These are phyloP conservation scores for Blastobotrys malaysiensis DNA, from an alignment of 1,139 yeast genomes.

Conservation along the genomic window DNA sequence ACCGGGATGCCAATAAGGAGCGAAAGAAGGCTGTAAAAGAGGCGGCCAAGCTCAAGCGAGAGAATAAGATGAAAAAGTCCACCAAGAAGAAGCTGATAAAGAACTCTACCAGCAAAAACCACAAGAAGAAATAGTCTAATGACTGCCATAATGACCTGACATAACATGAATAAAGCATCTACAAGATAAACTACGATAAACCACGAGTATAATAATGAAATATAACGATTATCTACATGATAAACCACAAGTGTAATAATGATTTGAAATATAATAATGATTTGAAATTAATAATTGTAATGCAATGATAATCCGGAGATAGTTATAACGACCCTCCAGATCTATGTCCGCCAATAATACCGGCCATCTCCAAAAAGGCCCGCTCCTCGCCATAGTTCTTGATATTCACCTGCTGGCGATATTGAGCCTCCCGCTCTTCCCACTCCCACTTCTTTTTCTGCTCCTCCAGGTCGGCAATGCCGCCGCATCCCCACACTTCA, in stretches of 20 bases:
- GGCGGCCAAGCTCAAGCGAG: slow-evolving; percentile 80
- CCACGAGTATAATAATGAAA: no score
- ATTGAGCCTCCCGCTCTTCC: slow-evolving; percentile 82
- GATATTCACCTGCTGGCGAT: slow-evolving; percentile 62
- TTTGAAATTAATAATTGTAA: no score
- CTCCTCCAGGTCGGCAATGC: slow-evolving; percentile 65
- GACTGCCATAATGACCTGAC: slow-evolving; percentile 2
- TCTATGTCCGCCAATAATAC: slow-evolving; percentile 67
- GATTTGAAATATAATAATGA: no score
- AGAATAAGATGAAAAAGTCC: slow-evolving; percentile 87
- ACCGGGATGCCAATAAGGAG: slow-evolving; percentile 76
- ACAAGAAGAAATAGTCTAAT: slow-evolving; percentile 3
- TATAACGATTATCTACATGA: not conserved
- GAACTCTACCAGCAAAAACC: slow-evolving; percentile 22
- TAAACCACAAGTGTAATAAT: no score
- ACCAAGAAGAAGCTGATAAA: slow-evolving; percentile 56
- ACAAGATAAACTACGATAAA: no score
- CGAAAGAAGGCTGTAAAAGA: slow-evolving; percentile 81
- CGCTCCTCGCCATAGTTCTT: slow-evolving; percentile 67
- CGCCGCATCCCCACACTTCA: slow-evolving; percentile 92
- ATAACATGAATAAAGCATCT: no score
- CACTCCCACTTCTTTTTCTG: slow-evolving; percentile 81
- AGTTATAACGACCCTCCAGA: slow-evolving; percentile 51
- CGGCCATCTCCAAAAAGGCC: slow-evolving; percentile 87
- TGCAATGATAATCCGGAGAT: no score